Base-by-base conservation (phyloP, 805 yeast genomes). In the Ogataea nonfermentans region DNA sequence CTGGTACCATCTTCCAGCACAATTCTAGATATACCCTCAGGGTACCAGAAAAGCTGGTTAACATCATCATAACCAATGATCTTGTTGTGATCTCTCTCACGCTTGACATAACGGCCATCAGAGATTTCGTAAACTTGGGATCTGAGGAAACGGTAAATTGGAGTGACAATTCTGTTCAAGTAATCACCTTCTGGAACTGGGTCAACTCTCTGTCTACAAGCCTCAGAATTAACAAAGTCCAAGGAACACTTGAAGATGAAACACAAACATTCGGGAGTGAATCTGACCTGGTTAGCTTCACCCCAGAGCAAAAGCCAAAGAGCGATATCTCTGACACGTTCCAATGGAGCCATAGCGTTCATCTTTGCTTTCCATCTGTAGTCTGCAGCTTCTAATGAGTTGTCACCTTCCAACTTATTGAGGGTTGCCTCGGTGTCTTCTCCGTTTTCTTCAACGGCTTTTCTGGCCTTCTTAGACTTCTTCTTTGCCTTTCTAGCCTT, bases 31-130 rank as follows among this genome's bases (percentile, higher is more conserved):
- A 93, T 85, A 75, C 99, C 99, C 70, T 95, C 98, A 33, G 98
- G 97, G 68, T 95, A 93, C 99, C 99, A 93, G 70, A 95, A 93
- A 55, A 93, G 76, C 74, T 93, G 99, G 67, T 93, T 93, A 46
- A 93, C 95, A 73, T 93, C 99, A 71, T 93, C 99, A 65, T 93
- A 93, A 65, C 99, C 95, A 56, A 85, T 76, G 48, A 85, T 70
- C 50, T 79, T 70, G 67, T 81, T 81, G 66, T 85, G 95, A 63
- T 85, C 95, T 60, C 70, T 80, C 70, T 85, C 93, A 69, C 95
- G 82, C 65, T 84, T 84, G 46, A 84, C 82, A 53, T 76, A 84
- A 66, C 88, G 80, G 44, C 93, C 93, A 53, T 84, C 88, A 47
- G 76, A 75, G 52, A 84, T 77, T 66, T 84, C 93, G 55, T 83